These are phyloP conservation scores for Escovopsis sp. DNA, from an alignment of 2,329 filamentous ascomycete species.

Conservation along the genomic window DNA sequence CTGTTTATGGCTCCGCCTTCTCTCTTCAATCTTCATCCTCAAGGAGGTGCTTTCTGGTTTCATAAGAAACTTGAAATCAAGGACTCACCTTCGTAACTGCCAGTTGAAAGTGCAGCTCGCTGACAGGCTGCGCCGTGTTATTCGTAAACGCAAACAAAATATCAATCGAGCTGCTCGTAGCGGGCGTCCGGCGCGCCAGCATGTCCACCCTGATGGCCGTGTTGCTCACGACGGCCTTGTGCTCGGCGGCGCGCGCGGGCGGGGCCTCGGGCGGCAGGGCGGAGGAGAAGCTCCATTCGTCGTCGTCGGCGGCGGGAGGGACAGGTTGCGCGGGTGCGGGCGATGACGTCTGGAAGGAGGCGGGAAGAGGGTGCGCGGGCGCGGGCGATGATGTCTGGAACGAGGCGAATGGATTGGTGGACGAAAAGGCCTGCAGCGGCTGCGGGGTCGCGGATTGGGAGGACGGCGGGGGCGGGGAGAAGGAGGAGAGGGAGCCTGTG, in stretches of 20 bases:
- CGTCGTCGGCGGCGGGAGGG: conserved; percentile 44
- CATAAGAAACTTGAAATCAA: not conserved
- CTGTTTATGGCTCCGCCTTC: too few relatives aligned
- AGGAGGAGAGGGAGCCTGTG: conserved; percentile 40
- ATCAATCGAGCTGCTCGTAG: conserved; percentile 41
- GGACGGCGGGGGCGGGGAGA: conserved; percentile 26
- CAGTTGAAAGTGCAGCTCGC: conserved; percentile 75
- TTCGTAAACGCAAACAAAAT: conserved; percentile 78
- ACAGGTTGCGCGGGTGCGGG: conserved; percentile 11
- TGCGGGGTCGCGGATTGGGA: conserved; percentile 40
- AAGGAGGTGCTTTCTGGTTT: too few relatives aligned
- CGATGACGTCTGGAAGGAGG: conserved; percentile 24
- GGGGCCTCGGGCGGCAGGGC: conserved; percentile 48
- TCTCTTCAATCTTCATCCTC: not conserved
- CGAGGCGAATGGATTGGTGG: conserved; percentile 25
- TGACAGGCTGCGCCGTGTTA: conserved; percentile 52
- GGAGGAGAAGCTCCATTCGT: conserved; percentile 90
- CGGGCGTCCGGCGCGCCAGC: conserved; percentile 44
- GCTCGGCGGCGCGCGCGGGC: conserved; percentile 38
- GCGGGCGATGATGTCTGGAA: conserved; percentile 20
- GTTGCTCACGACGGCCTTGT: conserved; percentile 53
- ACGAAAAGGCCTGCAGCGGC: conserved; percentile 13
- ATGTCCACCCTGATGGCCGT: conserved; percentile 60
- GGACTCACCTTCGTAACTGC: conserved; percentile 75
- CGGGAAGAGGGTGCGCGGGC: conserved; percentile 15